phyloP scores from a whole-genome alignment of 208 protist species.

The Acanthamoeba healyi region DNA sequence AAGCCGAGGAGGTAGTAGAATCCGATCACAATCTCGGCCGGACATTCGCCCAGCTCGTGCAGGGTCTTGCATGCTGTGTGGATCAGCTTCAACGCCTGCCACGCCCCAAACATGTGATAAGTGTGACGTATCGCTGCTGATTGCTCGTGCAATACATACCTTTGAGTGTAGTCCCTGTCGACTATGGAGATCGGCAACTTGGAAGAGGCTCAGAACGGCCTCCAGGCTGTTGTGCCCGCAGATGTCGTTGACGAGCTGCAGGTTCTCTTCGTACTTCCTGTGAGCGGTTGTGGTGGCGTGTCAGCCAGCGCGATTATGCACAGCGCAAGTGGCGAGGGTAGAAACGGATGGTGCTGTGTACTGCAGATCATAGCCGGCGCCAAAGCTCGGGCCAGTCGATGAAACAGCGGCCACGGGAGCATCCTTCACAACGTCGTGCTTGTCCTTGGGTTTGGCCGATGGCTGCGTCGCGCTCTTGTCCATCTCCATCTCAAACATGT shows the following conservation, averaged over 20 bases:
- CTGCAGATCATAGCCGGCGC: neutral
- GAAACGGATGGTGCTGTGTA: neutral
- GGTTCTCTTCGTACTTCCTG: slow-evolving; percentile 52
- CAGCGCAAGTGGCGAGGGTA: neutral
- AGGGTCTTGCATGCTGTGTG: slow-evolving; percentile 51
- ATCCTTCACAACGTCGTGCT: neutral
- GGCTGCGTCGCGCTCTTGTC: neutral
- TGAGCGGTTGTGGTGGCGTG: neutral
- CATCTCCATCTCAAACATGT: slow-evolving; percentile 16
- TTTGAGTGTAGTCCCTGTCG: slow-evolving; percentile 31
- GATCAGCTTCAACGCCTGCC: slow-evolving; percentile 36
- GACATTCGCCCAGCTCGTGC: slow-evolving; percentile 26
- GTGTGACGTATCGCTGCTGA: neutral
- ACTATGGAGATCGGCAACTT: slow-evolving; percentile 53
- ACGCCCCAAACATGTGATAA: neutral
- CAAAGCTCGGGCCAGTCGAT: neutral
- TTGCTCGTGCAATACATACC: neutral
- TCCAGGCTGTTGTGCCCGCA: slow-evolving; percentile 48
- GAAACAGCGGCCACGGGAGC: no score
- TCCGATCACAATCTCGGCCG: slow-evolving; percentile 71
- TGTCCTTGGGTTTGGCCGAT: neutral
- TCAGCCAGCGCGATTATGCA: neutral
- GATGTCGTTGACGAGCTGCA: slow-evolving; percentile 28
- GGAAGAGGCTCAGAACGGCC: slow-evolving; percentile 20
- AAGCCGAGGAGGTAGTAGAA: slow-evolving; percentile 68